Conservation (phyloP, 2,329 filamentous ascomycete species). For the Phoma herbarum region DNA sequence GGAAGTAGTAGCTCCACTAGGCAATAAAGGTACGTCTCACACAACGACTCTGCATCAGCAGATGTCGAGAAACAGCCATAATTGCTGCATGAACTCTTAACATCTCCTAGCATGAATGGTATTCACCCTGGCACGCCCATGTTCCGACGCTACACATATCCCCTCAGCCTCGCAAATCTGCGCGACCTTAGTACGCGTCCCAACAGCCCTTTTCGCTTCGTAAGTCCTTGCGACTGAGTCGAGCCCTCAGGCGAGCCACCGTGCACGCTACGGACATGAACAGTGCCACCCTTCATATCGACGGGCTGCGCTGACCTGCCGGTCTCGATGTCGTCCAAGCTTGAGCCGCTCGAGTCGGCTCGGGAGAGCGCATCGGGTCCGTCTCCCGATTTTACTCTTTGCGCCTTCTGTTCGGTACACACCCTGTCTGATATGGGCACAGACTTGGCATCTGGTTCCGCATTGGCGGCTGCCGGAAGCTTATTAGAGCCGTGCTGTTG, state of each 20-base stretch:
- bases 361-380: not conserved
- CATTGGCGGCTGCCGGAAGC: not conserved
- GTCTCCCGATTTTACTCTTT: too few relatives aligned
- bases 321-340: not conserved
- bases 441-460: not conserved
- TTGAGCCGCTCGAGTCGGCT: not conserved
- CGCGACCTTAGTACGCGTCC: not conserved
- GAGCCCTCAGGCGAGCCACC: not conserved
- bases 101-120: too few relatives aligned
- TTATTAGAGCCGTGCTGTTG: not conserved
- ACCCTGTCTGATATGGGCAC: not conserved
- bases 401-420: too few relatives aligned
- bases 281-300: not conserved
- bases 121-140: too few relatives aligned
- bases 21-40: too few relatives aligned
- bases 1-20: too few relatives aligned
- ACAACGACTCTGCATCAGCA: too few relatives aligned
- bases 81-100: too few relatives aligned
- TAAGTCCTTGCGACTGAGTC: not conserved
- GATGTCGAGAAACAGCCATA: too few relatives aligned
- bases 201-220: not conserved
- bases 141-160: not conserved
- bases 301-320: not conserved
- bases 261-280: not conserved
- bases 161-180: not conserved